These are phyloP conservation scores for Xylariaceae sp. DNA, from an alignment of 2,329 filamentous ascomycete genomes.

Conservation along the genomic window DNA sequence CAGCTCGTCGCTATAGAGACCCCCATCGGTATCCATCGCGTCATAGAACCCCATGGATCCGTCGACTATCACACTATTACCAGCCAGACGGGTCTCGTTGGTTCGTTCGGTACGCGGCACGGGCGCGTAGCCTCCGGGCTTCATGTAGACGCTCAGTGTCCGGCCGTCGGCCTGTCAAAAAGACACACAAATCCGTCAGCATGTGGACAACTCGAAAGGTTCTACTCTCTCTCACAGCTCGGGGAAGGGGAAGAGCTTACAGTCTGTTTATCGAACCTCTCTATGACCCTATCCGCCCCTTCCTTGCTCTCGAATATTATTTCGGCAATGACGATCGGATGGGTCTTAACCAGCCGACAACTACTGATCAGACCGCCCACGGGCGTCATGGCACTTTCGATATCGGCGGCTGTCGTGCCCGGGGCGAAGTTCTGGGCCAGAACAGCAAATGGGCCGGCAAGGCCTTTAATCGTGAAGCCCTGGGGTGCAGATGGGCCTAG, in stretches of 20 bases:
- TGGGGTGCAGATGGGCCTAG: constrained; percentile 21
- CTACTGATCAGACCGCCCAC: constrained; percentile 63
- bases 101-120: constrained; percentile 29
- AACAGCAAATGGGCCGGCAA: constrained; percentile 65
- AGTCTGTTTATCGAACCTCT: constrained; percentile 72
- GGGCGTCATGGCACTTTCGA: constrained; percentile 74
- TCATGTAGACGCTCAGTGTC: constrained; percentile 67
- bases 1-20: constrained; percentile 50
- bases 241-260: constrained; percentile 39
- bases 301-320: constrained; percentile 67
- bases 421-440: constrained; percentile 77
- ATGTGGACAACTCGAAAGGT: no score
- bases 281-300: constrained; percentile 68
- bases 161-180: constrained; percentile 62
- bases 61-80: constrained; percentile 43
- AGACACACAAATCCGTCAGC: constrained; percentile 1
- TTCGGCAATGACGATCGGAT: constrained; percentile 71
- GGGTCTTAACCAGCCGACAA: constrained; percentile 62
- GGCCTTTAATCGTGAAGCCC: constrained; percentile 67
- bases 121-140: constrained; percentile 40
- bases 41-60: constrained; percentile 51
- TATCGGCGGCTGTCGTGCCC: constrained; percentile 75
- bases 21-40: constrained; percentile 37
- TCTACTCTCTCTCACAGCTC: no score
- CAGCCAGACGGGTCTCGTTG: constrained; percentile 26